Percentiles rank a stretch among this genome's conserved stretches.
These are phyloP conservation scores for Phytophthora litchii DNA, from an alignment of 352 stramenopile genomes.

Conservation along the genomic window DNA sequence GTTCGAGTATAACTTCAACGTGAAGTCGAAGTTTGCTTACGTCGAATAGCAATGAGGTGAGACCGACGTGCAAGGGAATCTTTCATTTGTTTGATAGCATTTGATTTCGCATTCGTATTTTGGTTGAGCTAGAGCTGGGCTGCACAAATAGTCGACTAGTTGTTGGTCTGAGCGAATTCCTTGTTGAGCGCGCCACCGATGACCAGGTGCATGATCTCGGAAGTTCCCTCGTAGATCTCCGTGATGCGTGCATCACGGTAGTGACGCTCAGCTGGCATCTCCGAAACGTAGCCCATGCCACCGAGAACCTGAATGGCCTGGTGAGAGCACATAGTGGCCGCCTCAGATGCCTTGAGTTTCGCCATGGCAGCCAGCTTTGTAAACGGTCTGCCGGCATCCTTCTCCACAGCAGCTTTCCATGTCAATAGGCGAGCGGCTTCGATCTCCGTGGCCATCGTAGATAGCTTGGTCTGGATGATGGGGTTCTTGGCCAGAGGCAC, in stretches of 20 bases:
- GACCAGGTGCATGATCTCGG: slow-evolving; percentile 97
- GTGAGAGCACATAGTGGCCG: slow-evolving; percentile 95
- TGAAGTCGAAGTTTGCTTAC: slow-evolving; percentile 19
- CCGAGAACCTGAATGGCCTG: slow-evolving; percentile 97
- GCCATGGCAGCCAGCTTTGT: slow-evolving; percentile 96
- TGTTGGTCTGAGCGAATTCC: slow-evolving; percentile 86
- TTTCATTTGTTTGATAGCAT: background rate
- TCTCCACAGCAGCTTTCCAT: slow-evolving; percentile 93
- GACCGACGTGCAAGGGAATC: slow-evolving; percentile 6
- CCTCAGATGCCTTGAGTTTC: slow-evolving; percentile 96
- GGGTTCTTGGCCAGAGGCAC: slow-evolving; percentile 91
- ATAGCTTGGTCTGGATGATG: slow-evolving; percentile 93
- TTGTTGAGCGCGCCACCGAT: slow-evolving; percentile 97
- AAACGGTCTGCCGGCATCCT: slow-evolving; percentile 90
- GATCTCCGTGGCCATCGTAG: slow-evolving; percentile 92
- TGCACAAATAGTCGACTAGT: slow-evolving; percentile 27
- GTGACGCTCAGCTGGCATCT: slow-evolving; percentile 97
- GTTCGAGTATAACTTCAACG: slow-evolving; percentile 26
- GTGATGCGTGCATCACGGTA: slow-evolving; percentile 98
- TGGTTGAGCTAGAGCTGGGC: too few relatives aligned
- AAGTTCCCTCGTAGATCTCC: slow-evolving; percentile 98
- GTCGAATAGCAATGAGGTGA: slow-evolving; percentile 16
- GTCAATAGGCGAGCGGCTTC: slow-evolving; percentile 94
- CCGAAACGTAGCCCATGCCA: slow-evolving; percentile 95
- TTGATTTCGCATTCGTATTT: background rate